A percentile compares a stretch with the other conserved stretches of the same genome.
phyloP scores from a whole-genome alignment of 371 early-diverging fungal species.

The Haplosporangium sp. region DNA sequence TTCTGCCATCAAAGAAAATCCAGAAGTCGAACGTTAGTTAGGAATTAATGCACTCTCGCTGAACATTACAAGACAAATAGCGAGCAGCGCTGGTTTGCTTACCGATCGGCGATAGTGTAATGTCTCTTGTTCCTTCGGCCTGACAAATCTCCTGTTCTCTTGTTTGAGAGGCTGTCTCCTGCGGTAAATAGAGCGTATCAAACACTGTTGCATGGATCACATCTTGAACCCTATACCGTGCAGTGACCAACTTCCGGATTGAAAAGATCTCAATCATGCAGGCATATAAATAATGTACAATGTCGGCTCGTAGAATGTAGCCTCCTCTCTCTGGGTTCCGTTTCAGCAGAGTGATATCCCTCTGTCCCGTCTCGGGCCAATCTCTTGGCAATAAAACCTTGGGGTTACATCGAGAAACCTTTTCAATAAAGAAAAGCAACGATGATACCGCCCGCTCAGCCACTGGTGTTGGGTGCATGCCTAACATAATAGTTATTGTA shows the following conservation, averaged over 20 bases:
- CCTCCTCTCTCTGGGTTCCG: conserved; percentile 24
- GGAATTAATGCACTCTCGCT: too few relatives aligned
- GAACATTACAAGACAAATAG: too few relatives aligned
- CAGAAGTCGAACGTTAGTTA: too few relatives aligned
- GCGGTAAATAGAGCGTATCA: conserved; percentile 5
- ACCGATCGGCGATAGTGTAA: conserved; percentile 18
- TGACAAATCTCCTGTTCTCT: background rate
- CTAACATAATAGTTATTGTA: conserved; percentile 4
- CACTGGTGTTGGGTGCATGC: conserved; percentile 28
- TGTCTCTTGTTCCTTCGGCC: background rate
- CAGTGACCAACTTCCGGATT: conserved; percentile 15
- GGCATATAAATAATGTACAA: conserved; percentile 29
- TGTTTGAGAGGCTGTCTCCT: background rate
- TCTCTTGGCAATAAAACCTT: conserved; percentile 17
- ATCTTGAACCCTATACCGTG: conserved; percentile 25
- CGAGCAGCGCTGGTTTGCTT: background rate
- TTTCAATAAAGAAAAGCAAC: conserved; percentile 29
- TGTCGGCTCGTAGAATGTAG: conserved; percentile 37
- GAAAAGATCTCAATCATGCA: conserved; percentile 31
- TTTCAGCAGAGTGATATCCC: conserved; percentile 10
- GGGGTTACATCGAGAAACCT: conserved; percentile 26
- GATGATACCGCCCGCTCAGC: conserved; percentile 23
- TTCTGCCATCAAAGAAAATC: conserved; percentile 4
- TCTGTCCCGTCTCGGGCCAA: conserved; percentile 25
- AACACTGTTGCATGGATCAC: conserved; percentile 16